Base-by-base conservation (phyloP, 805 yeast genomes). In the Maudiozyma turicensis region DNA sequence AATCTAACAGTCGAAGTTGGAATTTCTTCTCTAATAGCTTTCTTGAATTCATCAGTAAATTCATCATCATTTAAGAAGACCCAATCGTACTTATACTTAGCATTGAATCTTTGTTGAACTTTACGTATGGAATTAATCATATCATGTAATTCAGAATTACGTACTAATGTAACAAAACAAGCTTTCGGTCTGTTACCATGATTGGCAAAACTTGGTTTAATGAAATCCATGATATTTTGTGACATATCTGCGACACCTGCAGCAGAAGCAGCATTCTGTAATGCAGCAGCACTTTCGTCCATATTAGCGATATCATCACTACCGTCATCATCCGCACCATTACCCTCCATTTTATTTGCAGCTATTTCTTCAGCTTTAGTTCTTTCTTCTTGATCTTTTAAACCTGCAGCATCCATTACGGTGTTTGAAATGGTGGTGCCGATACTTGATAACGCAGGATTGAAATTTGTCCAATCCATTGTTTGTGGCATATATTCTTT, bases 41-140 rank as follows among this genome's bases (percentile, higher is more conserved):
- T 31, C 26, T 47, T 42, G 11, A 47, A 47, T 9, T 42, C 39
- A 8, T 47, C 39, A 20, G 46, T 42, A 32, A 47, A 47, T 31
- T 29, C 39, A 5, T 11, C 43, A 63, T 91, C 91, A 68, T 90
- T 90, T 56, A 91, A 70, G 66, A 90, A 90, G 13, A 89, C 90
- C 96, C 96, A 90, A 63, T 88, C 95, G 65, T 90, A 90, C 55
- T 85, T 78, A 68, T 61, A 89, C 53, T 81, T 72, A 45, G 68
- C 65, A 70, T 91, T 89, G 71, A 89, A 89, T 48, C 90, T 76
- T 65, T 84, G 87, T 71, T 87, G 95, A 38, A 86, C 77, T 50
- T 76, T 72, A 49, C 82, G 74, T 51, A 88, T 82, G 6, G 93
- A 79, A 44, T 70, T 73, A 35, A 82, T 54, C 46, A 85, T 69